A percentile compares a stretch with the other conserved stretches of the same genome.
Evolutionary conservation across 108 stramenopile genomes (phyloP).

Genomic region (Pseudonitzschia delicatissima): DNA sequence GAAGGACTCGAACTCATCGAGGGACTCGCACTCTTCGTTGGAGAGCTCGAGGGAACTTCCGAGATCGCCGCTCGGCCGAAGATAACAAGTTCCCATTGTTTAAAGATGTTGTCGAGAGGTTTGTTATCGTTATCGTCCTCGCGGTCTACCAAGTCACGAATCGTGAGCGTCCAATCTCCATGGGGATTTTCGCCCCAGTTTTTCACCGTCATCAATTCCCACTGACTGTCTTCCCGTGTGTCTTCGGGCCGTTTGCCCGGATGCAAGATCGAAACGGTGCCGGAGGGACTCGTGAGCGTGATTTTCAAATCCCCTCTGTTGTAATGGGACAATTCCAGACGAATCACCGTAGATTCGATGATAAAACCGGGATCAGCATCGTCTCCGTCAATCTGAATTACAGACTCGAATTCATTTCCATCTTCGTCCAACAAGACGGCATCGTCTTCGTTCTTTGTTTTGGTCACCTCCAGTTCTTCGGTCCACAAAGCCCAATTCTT

Average conservation of each 20-base stretch:
- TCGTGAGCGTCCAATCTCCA: constrained; percentile 27
- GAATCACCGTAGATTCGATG: constrained; percentile 31
- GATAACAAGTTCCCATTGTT: neutral
- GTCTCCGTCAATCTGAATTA: neutral
- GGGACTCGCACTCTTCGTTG: too few relatives aligned
- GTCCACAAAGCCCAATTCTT: constrained; percentile 19
- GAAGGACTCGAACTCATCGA: too few relatives aligned
- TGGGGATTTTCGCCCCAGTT: constrained; percentile 37
- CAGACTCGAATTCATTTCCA: neutral
- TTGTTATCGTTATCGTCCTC: neutral
- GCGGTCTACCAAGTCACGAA: constrained; percentile 20
- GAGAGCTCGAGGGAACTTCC: neutral
- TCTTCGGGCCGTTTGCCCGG: constrained; percentile 31
- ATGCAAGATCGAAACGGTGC: constrained; percentile 28
- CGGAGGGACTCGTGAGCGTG: constrained; percentile 25
- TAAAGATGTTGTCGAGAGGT: neutral
- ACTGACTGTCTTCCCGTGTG: constrained; percentile 14
- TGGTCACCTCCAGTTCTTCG: constrained; percentile 12
- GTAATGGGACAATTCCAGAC: constrained; percentile 21
- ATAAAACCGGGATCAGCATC: constrained; percentile 18
- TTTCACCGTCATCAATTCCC: constrained; percentile 41
- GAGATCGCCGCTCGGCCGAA: neutral
- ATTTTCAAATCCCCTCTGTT: constrained; percentile 40
- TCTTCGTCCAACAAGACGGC: neutral
- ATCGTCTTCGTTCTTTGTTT: constrained; percentile 4